Evolutionary conservation across 768 basidiomycete species (phyloP).

Genomic region (Mycena epipterygia): DNA sequence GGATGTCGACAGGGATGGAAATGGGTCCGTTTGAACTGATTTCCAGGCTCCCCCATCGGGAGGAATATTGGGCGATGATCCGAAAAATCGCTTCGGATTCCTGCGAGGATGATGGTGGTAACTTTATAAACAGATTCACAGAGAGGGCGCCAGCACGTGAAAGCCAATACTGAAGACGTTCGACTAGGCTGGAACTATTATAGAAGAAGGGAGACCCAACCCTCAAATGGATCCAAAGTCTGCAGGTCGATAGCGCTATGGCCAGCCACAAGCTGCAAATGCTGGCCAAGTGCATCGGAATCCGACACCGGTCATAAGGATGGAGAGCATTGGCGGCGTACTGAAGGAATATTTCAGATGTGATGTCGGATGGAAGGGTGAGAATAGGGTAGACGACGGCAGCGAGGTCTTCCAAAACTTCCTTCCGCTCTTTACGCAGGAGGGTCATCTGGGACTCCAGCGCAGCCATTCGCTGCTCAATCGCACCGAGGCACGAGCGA

Average conservation of each 20-base stretch:
- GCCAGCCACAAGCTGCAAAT: slow-evolving; percentile 10
- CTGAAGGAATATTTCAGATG: slow-evolving; percentile 4
- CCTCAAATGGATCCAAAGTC: not conserved
- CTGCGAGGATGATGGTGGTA: not conserved
- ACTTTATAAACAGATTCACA: not conserved
- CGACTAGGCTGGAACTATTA: not conserved
- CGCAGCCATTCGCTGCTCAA: not conserved
- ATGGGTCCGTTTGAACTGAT: not conserved
- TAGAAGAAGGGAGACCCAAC: too few relatives aligned
- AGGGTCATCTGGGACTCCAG: not conserved
- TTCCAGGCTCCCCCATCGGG: slow-evolving; percentile 1
- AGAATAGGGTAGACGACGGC: slow-evolving; percentile 14
- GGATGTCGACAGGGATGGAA: slow-evolving; percentile 3
- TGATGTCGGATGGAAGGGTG: slow-evolving; percentile 4
- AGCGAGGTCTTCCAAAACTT: not conserved
- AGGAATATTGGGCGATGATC: not conserved
- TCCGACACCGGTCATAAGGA: not conserved
- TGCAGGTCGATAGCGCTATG: slow-evolving; percentile 2
- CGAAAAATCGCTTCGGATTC: not conserved
- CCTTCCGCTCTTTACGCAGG: not conserved
- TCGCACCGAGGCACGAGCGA: not conserved
- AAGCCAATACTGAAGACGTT: not conserved
- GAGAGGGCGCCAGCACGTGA: not conserved
- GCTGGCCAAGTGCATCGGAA: not conserved
- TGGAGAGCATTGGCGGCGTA: not conserved